These are phyloP conservation scores for Calonectria pseudoreteaudii DNA, from an alignment of 2,329 filamentous ascomycete species.

Conservation along the genomic window DNA sequence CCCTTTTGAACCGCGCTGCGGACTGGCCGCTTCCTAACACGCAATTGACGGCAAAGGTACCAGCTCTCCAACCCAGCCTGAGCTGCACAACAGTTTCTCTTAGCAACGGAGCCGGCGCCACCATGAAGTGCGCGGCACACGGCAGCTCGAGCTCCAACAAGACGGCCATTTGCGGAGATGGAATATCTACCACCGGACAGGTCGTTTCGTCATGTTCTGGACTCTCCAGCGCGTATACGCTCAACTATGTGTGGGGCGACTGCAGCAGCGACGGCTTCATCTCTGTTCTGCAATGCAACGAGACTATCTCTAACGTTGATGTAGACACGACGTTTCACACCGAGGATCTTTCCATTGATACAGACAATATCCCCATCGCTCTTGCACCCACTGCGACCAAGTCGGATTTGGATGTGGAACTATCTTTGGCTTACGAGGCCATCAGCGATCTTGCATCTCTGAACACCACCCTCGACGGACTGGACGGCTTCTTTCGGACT, in stretches of 20 bases:
- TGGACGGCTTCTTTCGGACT: constrained; percentile 44
- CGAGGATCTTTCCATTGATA: constrained; percentile 37
- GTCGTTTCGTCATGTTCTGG: constrained; percentile 40
- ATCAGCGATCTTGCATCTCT: constrained; percentile 31
- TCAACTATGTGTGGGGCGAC: constrained; percentile 44
- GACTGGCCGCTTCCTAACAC: constrained; percentile 41
- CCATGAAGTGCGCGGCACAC: constrained; percentile 35
- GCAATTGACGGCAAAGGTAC: constrained; percentile 33
- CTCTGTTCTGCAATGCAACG: constrained; percentile 41
- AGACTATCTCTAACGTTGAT: constrained; percentile 36
- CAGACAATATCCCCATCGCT: constrained; percentile 35
- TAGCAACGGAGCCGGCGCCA: constrained; percentile 24
- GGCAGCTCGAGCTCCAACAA: constrained; percentile 29
- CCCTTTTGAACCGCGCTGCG: constrained; percentile 27
- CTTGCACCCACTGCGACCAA: constrained; percentile 23
- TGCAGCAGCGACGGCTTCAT: constrained; percentile 34
- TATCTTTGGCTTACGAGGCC: constrained; percentile 34
- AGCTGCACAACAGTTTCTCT: constrained; percentile 37
- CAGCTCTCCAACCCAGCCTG: constrained; percentile 33
- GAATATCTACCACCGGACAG: constrained; percentile 32
- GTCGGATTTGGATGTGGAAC: constrained; percentile 27
- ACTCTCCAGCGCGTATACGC: constrained; percentile 26
- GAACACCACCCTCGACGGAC: constrained; percentile 33
- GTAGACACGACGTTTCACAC: constrained; percentile 40
- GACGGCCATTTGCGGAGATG: constrained; percentile 30